Percentiles rank a stretch among this genome's conserved stretches.
These are phyloP conservation scores for Combretum micranthum DNA, from an alignment of 345 rosid species.

Conservation along the genomic window DNA sequence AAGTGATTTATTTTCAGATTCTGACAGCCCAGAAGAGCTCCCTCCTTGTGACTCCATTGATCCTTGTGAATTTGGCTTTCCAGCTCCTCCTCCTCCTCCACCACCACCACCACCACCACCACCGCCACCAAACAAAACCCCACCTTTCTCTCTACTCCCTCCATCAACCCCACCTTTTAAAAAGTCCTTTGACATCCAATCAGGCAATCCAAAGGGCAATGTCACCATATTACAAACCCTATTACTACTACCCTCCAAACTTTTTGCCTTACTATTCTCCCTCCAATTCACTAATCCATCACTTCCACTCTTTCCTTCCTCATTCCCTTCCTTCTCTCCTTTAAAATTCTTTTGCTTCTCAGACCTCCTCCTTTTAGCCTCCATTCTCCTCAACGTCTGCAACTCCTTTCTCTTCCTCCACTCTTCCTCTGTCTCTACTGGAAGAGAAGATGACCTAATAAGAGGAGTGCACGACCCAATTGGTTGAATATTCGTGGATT, in stretches of 20 bases:
- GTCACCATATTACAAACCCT: constrained; percentile 5
- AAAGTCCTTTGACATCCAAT: constrained; percentile 28
- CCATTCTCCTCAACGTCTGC: constrained; percentile 78
- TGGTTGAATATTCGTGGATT: constrained; percentile 7
- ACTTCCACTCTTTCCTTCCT: constrained; percentile 29
- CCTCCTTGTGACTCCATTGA: constrained; percentile 58
- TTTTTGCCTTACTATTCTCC: neutral
- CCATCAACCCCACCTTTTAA: constrained; percentile 6
- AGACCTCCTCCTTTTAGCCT: constrained; percentile 70
- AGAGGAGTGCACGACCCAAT: constrained; percentile 39
- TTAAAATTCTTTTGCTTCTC: constrained; percentile 68
- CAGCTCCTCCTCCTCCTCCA: constrained; percentile 20
- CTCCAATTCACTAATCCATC: constrained; percentile 13
- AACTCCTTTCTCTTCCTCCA: constrained; percentile 88
- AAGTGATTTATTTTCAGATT: constrained; percentile 46
- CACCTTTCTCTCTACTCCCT: constrained; percentile 13
- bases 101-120: constrained; percentile 20
- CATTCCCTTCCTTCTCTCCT: constrained; percentile 15
- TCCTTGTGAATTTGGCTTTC: constrained; percentile 39
- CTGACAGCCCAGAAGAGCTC: constrained; percentile 55
- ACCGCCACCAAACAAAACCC: constrained; percentile 12
- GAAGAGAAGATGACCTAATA: constrained; percentile 71
- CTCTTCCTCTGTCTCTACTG: constrained; percentile 83
- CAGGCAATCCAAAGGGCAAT: constrained; percentile 30
- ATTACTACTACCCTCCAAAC: constrained; percentile 8